phyloP scores from a whole-genome alignment of 257 asterid genomes.

The Nemophila menziesii region DNA sequence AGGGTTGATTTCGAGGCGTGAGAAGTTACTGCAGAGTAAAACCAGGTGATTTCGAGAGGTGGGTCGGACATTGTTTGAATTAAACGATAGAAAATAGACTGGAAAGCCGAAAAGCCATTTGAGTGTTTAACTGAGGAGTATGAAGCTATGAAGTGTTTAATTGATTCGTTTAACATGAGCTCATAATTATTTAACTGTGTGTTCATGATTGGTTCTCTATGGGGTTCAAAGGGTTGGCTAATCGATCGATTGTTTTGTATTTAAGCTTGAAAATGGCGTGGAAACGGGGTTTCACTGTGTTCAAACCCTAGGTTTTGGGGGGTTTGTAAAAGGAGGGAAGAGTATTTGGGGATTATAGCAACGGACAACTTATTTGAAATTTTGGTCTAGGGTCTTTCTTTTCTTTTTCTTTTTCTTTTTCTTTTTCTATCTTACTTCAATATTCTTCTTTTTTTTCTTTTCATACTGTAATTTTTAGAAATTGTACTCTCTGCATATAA shows the following conservation, averaged over 20 bases:
- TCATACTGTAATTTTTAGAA: too few relatives aligned
- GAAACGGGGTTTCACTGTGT: constrained; percentile 5
- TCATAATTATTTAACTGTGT: constrained; percentile 24
- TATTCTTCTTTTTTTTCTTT: too few relatives aligned
- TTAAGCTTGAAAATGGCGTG: constrained; percentile 2
- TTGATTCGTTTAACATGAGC: constrained; percentile 54
- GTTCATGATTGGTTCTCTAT: constrained; percentile 22
- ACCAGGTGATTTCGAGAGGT: constrained; percentile 77
- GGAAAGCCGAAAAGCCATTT: constrained; percentile 52
- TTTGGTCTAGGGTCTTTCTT: constrained; percentile 4
- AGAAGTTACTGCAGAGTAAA: constrained; percentile 63
- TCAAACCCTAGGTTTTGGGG: constrained; percentile 24
- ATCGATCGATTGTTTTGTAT: background rate
- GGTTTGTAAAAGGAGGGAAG: constrained; percentile 13
- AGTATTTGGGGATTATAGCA: constrained; percentile 4
- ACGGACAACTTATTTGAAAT: constrained; percentile 38
- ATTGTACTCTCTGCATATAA: too few relatives aligned
- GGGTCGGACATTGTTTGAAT: constrained; percentile 78
- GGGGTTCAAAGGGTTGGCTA: background rate
- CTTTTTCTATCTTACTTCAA: background rate
- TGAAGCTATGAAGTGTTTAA: constrained; percentile 46
- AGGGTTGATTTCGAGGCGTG: constrained; percentile 41
- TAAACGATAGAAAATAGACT: constrained; percentile 70
- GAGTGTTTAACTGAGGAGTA: constrained; percentile 31
- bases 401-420: background rate